These are phyloP conservation scores for Ophiocordyceps australis DNA, from an alignment of 2,329 filamentous ascomycete species.

Conservation along the genomic window DNA sequence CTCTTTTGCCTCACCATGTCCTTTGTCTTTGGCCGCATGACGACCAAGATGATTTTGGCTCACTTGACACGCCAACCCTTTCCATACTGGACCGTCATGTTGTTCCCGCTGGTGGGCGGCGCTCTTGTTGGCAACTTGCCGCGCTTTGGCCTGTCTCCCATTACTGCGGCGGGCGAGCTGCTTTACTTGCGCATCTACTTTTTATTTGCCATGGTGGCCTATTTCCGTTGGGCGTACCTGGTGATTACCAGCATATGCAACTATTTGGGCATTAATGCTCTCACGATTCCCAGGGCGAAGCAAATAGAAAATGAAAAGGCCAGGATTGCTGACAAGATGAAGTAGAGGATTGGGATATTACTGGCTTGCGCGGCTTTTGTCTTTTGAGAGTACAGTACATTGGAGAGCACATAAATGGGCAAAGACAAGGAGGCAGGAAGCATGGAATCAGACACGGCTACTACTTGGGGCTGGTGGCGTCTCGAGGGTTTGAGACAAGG, in stretches of 20 bases:
- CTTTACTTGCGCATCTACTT: constrained; percentile 77
- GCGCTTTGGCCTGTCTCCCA: constrained; percentile 47
- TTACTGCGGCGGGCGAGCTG: constrained; percentile 51
- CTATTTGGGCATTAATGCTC: constrained; percentile 82
- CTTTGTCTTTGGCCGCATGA: constrained; percentile 97
- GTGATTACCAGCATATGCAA: constrained; percentile 84
- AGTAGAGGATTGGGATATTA: too few species aligned
- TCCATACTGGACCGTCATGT: constrained; percentile 89
- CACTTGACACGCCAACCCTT: constrained; percentile 89
- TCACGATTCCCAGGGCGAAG: constrained; percentile 61
- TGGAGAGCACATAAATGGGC: too few species aligned
- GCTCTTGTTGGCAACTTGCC: constrained; percentile 73
- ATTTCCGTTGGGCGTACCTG: constrained; percentile 82
- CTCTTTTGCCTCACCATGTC: constrained; percentile 87
- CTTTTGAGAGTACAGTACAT: too few species aligned
- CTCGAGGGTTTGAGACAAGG: too few species aligned
- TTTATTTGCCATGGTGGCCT: constrained; percentile 64
- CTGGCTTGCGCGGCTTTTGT: too few species aligned
- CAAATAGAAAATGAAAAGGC: constrained; percentile 33
- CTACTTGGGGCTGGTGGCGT: too few species aligned
- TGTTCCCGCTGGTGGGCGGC: constrained; percentile 72
- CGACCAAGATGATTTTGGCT: constrained; percentile 95
- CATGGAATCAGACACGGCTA: too few species aligned
- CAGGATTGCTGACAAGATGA: constrained; percentile 13
- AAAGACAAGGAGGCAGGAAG: too few species aligned